A percentile compares a stretch with the other conserved stretches of the same genome.
These are phyloP conservation scores for Fusarium sp. DNA, from an alignment of 2,329 filamentous ascomycete genomes.

Conservation along the genomic window DNA sequence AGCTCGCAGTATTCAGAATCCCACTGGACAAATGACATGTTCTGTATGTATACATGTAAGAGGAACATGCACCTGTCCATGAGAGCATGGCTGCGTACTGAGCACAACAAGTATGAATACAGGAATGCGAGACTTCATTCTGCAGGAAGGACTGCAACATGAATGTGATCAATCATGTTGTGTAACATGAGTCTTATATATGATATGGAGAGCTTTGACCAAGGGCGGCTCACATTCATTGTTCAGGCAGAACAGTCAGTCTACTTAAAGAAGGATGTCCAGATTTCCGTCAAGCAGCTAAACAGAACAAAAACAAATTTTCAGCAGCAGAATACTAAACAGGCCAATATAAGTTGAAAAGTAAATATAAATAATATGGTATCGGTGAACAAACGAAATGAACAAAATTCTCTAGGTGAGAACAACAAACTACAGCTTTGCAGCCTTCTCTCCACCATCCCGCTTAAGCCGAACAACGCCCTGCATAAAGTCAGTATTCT, in stretches of 20 bases:
- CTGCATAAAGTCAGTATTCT: constrained; percentile 51
- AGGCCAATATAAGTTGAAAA: neutral
- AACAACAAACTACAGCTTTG: constrained; percentile 50
- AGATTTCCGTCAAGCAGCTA: neutral
- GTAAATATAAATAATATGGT: constrained; percentile 10
- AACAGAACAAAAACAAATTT: neutral
- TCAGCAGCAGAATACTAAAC: neutral
- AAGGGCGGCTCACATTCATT: neutral
- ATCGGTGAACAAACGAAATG: constrained; percentile 6
- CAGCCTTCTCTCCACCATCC: constrained; percentile 50
- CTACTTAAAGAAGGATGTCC: neutral
- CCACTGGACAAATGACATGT: neutral
- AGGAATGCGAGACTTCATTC: neutral
- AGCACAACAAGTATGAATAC: neutral
- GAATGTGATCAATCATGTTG: neutral
- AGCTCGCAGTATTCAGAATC: neutral
- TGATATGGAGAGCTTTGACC: neutral
- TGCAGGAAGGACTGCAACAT: neutral
- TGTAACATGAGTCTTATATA: neutral
- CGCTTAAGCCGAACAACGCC: constrained; percentile 65
- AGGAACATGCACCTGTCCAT: neutral
- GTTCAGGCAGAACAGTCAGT: neutral
- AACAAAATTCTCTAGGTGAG: neutral
- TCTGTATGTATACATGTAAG: neutral
- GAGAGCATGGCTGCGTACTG: neutral